Evolutionary conservation across 2,329 filamentous ascomycete species (phyloP).

Genomic region (Xylariaceae sp.): DNA sequence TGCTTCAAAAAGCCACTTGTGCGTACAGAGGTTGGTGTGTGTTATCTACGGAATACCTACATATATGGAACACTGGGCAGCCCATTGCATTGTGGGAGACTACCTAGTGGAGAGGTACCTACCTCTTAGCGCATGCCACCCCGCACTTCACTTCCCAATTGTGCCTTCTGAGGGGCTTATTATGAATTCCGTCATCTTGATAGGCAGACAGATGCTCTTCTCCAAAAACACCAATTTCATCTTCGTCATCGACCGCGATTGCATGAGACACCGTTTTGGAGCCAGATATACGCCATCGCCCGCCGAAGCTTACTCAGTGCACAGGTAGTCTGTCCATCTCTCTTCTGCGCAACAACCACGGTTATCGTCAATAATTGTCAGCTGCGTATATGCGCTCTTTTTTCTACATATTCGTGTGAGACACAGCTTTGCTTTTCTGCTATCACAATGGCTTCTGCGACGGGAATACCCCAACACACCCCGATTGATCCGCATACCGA

Average conservation of each 20-base stretch:
- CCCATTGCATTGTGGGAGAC: no score
- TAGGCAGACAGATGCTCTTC: constrained; percentile 20
- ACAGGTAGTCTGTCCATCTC: no score
- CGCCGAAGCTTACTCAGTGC: no score
- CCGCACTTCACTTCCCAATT: no score
- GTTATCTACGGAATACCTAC: no score
- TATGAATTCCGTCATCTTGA: constrained; percentile 20
- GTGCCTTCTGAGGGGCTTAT: constrained; percentile 9
- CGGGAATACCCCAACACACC: constrained; percentile 56
- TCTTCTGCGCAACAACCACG: background rate
- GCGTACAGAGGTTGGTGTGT: no score
- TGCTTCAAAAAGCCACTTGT: no score
- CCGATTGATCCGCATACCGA: constrained; percentile 35
- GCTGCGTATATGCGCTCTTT: background rate
- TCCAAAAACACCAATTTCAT: constrained; percentile 14
- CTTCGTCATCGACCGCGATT: constrained; percentile 23
- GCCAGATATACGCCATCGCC: no score
- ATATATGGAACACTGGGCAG: no score
- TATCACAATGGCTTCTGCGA: constrained; percentile 61
- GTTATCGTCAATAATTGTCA: background rate
- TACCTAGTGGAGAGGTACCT: no score
- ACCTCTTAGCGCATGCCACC: no score
- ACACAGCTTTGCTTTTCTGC: constrained; percentile 13
- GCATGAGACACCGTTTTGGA: no score
- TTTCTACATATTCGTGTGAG: background rate